These are phyloP conservation scores for Pisolithus orientalis DNA, from an alignment of 768 basidiomycete genomes.

Conservation along the genomic window DNA sequence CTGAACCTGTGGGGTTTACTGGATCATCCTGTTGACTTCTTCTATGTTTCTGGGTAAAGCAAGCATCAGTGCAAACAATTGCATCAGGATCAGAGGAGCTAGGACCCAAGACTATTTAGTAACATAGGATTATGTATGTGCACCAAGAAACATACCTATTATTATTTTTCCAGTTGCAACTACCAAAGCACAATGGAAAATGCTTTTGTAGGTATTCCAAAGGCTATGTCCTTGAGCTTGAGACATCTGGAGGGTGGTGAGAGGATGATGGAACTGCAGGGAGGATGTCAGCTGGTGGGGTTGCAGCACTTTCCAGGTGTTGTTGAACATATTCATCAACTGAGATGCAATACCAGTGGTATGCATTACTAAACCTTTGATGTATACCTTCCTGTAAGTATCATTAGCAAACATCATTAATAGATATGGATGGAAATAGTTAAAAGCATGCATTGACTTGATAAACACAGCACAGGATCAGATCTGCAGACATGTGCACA, in stretches of 20 bases:
- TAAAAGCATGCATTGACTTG: no score
- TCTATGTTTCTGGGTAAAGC: slow-evolving; percentile 28
- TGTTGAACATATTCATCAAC: slow-evolving; percentile 5
- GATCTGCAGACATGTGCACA: no score
- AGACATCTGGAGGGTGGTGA: not conserved
- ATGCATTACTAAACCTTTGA: slow-evolving; percentile 18
- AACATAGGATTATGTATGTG: not conserved
- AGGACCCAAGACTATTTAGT: not conserved
- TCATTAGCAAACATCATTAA: not conserved
- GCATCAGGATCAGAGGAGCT: slow-evolving; percentile 15
- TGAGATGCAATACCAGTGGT: slow-evolving; percentile 19
- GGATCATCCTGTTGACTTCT: slow-evolving; percentile 5
- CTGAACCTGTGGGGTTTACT: slow-evolving; percentile 9
- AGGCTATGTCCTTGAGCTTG: not conserved
- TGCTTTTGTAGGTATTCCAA: slow-evolving; percentile 14
- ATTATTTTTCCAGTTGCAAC: not conserved
- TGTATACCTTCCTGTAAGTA: slow-evolving; percentile 16
- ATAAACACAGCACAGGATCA: no score
- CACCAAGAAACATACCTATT: slow-evolving; percentile 2
- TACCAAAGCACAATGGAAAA: slow-evolving; percentile 25
- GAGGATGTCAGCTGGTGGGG: not conserved
- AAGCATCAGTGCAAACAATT: slow-evolving; percentile 28
- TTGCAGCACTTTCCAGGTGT: not conserved
- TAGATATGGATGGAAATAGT: no score
- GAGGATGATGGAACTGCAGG: not conserved